Evolutionary conservation across 2,329 filamentous ascomycete genomes (phyloP).

Genomic region (Fusarium ambrosium): DNA sequence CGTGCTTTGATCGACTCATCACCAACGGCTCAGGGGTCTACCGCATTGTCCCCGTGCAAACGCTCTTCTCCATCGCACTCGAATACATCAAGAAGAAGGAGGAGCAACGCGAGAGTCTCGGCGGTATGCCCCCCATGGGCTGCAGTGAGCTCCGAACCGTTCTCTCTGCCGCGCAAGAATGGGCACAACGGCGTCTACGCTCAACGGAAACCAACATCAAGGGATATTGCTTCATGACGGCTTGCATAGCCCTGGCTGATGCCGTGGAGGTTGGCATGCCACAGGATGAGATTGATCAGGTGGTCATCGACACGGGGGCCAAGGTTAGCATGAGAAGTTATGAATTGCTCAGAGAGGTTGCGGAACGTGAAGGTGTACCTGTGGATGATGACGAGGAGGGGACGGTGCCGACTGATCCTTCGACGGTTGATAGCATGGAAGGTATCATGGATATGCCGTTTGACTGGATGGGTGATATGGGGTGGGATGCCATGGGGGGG

Average conservation of each 20-base stretch:
- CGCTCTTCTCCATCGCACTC: conserved; percentile 58
- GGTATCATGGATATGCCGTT: conserved; percentile 44
- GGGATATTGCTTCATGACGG: conserved; percentile 53
- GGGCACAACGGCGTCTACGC: conserved; percentile 53
- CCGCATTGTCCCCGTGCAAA: conserved; percentile 57
- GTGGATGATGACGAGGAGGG: conserved; percentile 26
- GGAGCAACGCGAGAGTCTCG: conserved; percentile 54
- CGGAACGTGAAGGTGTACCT: conserved; percentile 43
- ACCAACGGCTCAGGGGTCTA: conserved; percentile 59
- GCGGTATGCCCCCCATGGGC: conserved; percentile 48
- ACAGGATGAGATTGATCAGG: conserved; percentile 49
- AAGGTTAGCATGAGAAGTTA: conserved; percentile 46
- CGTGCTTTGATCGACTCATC: conserved; percentile 55
- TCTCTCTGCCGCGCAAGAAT: conserved; percentile 47
- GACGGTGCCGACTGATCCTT: neutral
- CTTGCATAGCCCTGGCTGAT: conserved; percentile 51
- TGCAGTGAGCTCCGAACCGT: conserved; percentile 51
- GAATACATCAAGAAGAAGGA: conserved; percentile 62
- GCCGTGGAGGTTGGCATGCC: conserved; percentile 49
- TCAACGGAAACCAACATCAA: conserved; percentile 62
- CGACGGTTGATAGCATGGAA: conserved; percentile 36
- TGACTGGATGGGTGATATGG: conserved; percentile 45
- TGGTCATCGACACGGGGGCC: conserved; percentile 46
- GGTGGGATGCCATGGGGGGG: conserved; percentile 40
- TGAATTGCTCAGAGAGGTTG: conserved; percentile 52